A percentile compares a stretch with the other conserved stretches of the same genome.
These are phyloP conservation scores for Solioccasus polychromus DNA, from an alignment of 768 basidiomycete genomes.

Conservation along the genomic window DNA sequence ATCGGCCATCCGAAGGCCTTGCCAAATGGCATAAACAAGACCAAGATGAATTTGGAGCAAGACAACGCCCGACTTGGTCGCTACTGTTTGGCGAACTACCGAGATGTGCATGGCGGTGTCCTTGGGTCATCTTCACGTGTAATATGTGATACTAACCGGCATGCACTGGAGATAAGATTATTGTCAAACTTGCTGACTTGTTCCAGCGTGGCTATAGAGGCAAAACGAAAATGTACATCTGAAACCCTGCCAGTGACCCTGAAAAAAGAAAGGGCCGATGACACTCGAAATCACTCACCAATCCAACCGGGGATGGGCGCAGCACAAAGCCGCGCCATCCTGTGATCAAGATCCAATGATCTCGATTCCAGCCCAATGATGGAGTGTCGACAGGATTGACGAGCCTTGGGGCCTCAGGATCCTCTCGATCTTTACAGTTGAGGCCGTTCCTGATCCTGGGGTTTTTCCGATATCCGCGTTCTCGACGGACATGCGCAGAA, in stretches of 20 bases:
- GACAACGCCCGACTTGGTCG: conserved; percentile 26
- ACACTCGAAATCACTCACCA: not conserved
- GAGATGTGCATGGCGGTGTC: no score
- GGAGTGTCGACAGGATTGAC: conserved; percentile 21
- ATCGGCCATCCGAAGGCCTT: conserved; percentile 20
- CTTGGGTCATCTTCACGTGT: no score
- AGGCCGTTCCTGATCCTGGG: conserved; percentile 6
- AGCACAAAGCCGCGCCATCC: conserved; percentile 8
- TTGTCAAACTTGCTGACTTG: conserved; percentile 19
- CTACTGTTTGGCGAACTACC: conserved; percentile 28
- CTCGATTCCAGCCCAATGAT: conserved; percentile 11
- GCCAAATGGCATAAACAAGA: conserved; percentile 24
- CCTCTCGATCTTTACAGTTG: conserved; percentile 13
- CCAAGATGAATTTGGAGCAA: conserved; percentile 23
- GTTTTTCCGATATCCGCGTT: conserved; percentile 7
- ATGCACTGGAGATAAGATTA: conserved; percentile 16
- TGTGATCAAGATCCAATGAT: conserved; percentile 22
- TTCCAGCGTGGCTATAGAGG: conserved; percentile 20
- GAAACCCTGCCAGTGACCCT: conserved; percentile 20
- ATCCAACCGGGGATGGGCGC: conserved; percentile 2
- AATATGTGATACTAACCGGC: conserved; percentile 14
- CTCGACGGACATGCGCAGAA: not conserved
- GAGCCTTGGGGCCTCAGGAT: conserved; percentile 6
- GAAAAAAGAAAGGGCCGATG: conserved; percentile 11
- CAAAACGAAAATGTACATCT: conserved; percentile 4